Percentiles rank a stretch among this genome's conserved stretches.
phyloP scores from a whole-genome alignment of 305 asterid genomes.

The Solanum hybrid region DNA sequence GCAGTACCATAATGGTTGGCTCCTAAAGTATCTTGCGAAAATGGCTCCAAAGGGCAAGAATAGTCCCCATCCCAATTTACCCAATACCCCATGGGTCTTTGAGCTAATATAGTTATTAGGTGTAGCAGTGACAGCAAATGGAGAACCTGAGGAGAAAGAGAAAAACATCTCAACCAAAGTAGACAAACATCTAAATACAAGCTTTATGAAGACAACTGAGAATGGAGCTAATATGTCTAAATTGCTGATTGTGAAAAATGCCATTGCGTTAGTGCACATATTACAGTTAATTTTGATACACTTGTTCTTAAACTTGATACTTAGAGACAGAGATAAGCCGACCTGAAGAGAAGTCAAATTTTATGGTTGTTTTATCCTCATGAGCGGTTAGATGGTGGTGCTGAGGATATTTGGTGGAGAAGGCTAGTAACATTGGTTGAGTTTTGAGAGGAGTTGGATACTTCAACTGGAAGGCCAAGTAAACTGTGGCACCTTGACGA shows the following conservation, averaged over 20 bases:
- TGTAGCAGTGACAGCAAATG: constrained; percentile 19
- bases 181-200: not conserved
- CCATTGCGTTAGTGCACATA: not conserved
- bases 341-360: constrained; percentile 78
- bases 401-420: constrained; percentile 60
- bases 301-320: not conserved
- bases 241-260: not conserved
- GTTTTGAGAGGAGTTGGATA: constrained; percentile 38
- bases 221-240: not conserved
- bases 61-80: constrained; percentile 68
- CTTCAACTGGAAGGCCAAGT: constrained; percentile 75
- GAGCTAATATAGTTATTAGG: constrained; percentile 32
- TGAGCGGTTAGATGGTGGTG: constrained; percentile 71
- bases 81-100: constrained; percentile 68
- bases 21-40: constrained; percentile 66
- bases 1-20: constrained; percentile 52
- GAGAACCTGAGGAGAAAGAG: constrained; percentile 28
- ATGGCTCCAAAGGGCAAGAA: constrained; percentile 70
- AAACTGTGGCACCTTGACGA: constrained; percentile 48
- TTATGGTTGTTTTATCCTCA: constrained; percentile 30
- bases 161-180: not conserved
- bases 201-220: not conserved
- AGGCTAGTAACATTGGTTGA: constrained; percentile 74
- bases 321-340: not conserved
- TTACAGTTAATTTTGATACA: not conserved